Base-by-base conservation (phyloP, 352 stramenopile species). In the Globisporangium uncinulatum region DNA sequence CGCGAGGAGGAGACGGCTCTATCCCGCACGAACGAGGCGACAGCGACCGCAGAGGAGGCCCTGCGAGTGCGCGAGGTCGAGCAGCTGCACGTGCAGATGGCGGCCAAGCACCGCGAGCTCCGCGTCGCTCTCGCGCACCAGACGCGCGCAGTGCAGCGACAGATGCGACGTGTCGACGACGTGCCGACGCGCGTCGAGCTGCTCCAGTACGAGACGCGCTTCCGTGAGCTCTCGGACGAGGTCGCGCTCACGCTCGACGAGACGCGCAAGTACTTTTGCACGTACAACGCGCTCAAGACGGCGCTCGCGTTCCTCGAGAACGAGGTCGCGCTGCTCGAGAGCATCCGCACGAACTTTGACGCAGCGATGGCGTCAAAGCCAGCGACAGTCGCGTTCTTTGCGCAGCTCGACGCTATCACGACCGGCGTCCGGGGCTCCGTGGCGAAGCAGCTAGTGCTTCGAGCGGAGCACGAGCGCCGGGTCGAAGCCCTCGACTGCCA, bases 201-300 rank as follows among this genome's bases (percentile, higher is more conserved):
- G 3, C 66, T 97, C 44, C 89, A 97, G 69, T 97, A 96, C 59
- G 87, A 96, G 55, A 91, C 88, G 57, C 77, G 89, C 1, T 96
- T 96, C 32, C 39, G 85, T 3, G 89, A 97, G 59, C 70, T 97
- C 1, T 96, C 93, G 42, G 80, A 96, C 29, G 74, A 96, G 65
- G 83, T 95, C 3, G 79, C 83, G 7, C 63, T 92, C 54, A 96
- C 90, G 21, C 66, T 96, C 15, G 89, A 97, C 17, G 89, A 97
- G 65, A 96, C 85, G 9, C 73, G 86, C 15, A 94, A 94, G 62
- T 95, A 97, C 59, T 95, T 87, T 47, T 82, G 69, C 53, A 76
- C 88, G 8, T 96, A 96, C 61, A 97, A 97, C 60, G 90, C 82
- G 15, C 64, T 94, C 6, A 86, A 95, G 66, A 84, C 67, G 8